Evolutionary conservation across 345 rosid genomes (phyloP), one percentile per base, ranked within the genome.

Genomic region (Ceriops tagal): DNA sequence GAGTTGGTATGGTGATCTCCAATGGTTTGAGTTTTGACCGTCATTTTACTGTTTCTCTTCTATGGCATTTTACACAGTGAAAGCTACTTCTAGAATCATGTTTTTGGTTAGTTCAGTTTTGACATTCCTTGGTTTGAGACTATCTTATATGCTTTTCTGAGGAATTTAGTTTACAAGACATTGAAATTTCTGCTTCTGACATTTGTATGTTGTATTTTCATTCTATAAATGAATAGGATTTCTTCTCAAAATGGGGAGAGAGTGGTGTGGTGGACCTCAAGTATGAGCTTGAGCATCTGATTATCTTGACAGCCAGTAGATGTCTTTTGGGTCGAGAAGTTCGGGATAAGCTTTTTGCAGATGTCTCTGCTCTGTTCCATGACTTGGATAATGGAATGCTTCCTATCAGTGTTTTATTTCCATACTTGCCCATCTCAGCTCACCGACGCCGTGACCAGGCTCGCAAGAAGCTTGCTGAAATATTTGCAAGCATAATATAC

Each of bases 371-470:
- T 72, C 80, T 95, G 65, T 95, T 95, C 83, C 99, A 95, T 65
- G 98, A 95, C 69, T 90, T 95, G 58, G 99, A 95, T 79, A 90
- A 84, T 75, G 99, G 99, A 64, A 95, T 95, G 99, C 96, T 84
- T 68, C 98, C 99, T 0, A 83, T 92, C 67, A 95, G 99, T 80
- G 97, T 95, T 75, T 77, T 95, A 67, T 95, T 85, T 83, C 98
- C 99, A 7, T 84, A 95, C 75, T 80, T 91, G 32, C 99, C 99
- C 5, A 84, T 95, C 78, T 91, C 97, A 64, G 98, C 99, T 81
- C 99, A 95, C 74, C 91, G 78, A 5, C 93, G 96, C 30, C 96
- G 99, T 73, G 98, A 95, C 75, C 78, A 35, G 27, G 99, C 99
- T 74, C 82, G 98, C 4, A 79, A 81, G 86, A 92, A 79, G 89